Evolutionary conservation across 768 basidiomycete species (phyloP), one percentile per base, ranked within the genome.

Genomic region (Gautieria morchelliformis): DNA sequence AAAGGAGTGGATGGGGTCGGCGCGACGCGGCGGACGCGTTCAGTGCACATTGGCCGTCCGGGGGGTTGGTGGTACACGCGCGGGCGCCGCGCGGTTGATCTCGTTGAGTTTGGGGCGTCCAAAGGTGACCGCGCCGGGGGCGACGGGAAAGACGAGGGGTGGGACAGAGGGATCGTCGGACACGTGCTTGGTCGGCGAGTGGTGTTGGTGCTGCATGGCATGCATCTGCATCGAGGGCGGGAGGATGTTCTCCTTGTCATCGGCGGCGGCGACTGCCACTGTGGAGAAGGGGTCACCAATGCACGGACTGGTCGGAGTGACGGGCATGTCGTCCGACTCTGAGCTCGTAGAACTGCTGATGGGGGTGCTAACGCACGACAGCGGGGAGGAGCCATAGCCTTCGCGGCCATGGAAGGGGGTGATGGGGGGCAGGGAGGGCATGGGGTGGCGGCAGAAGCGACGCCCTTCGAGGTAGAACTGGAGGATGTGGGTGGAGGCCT

Each of bases 401-500:
- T 61, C 55, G 55, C 54, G 37, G n/a, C 32, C 41, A 40, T 22
- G 35, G 64, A 78, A 78, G 3, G 84, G 85, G 6, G 89, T 91
- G 61, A 83, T 79, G 37, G 89, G 88, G 48, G 87, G 74, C 19
- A 81, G 64, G 17, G 68, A 59, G n/a, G 69, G 61, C 20, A 73
- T 63, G 1, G 71, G 57, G 40, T 81, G 79, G 41, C 76, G 77
- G 59, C 74, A 67, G 68, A 87, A 90, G 53, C 83, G 86, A 45
- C 85, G 85, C 51, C 93, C 94, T 66, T 89, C 82, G 50, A 97
- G 83, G 69, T 98, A 99, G 72, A 84, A 93, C 68, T 97, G 91
- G 37, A 93, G 85, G 60, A 93, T 91, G 67, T 91, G 83, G 22
- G 88, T 92, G 22, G 95, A 93, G 0, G 93, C 92, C 73, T 93